Evolutionary conservation across 2,329 filamentous ascomycete species (phyloP).

Genomic region (Trichoderma aggressivum): DNA sequence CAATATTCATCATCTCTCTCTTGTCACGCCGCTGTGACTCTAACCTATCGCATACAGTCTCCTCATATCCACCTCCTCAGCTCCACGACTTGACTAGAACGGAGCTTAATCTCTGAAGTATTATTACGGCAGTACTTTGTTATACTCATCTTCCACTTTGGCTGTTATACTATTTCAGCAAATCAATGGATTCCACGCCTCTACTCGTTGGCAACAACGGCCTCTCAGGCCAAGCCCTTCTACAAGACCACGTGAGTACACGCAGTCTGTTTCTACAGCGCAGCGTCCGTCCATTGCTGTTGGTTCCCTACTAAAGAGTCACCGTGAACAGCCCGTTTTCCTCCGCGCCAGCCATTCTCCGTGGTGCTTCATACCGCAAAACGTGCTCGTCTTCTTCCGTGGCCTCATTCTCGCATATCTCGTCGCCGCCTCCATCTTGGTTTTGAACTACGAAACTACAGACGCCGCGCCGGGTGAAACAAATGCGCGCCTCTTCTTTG

Average conservation of each 20-base stretch:
- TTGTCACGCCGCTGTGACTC: neutral
- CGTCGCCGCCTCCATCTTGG: conserved; percentile 39
- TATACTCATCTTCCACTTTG: neutral
- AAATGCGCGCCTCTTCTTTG: conserved; percentile 44
- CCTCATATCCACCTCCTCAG: neutral
- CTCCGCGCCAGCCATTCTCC: conserved; percentile 51
- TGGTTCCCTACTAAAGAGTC: conserved; percentile 19
- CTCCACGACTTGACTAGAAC: neutral
- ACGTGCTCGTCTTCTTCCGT: conserved; percentile 43
- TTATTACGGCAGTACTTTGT: neutral
- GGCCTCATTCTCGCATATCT: conserved; percentile 43
- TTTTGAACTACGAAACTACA: conserved; percentile 45
- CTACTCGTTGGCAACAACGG: conserved; percentile 31
- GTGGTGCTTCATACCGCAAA: conserved; percentile 47
- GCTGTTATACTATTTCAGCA: no score
- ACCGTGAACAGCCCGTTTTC: conserved; percentile 44
- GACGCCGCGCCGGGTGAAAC: conserved; percentile 36
- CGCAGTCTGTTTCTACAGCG: neutral
- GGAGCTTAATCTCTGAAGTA: neutral
- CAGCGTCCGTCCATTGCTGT: neutral
- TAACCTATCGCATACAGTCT: neutral
- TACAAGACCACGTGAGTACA: conserved; percentile 36
- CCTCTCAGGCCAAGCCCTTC: conserved; percentile 32
- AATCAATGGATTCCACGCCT: conserved; percentile 34
- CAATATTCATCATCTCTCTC: neutral